Conservation (phyloP, 2,329 filamentous ascomycete genomes). For the Nakataea oryzae region DNA sequence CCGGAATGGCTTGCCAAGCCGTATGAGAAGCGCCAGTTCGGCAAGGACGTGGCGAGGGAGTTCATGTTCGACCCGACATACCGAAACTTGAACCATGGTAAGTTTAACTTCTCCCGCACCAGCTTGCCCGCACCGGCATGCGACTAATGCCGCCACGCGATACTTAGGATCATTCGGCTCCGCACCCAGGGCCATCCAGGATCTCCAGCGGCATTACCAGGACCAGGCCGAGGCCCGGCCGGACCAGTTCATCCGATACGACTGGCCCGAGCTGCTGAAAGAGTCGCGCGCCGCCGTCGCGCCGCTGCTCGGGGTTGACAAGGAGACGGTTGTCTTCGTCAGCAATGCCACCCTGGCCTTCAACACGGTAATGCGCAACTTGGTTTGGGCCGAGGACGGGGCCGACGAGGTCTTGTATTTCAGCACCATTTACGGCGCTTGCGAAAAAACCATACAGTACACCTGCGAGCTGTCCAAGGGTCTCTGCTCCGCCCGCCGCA, state of each 20-base stretch:
- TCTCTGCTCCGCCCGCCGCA: conserved; percentile 33
- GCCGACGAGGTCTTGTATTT: conserved; percentile 74
- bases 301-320: conserved; percentile 48
- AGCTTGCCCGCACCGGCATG: not conserved
- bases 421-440: conserved; percentile 66
- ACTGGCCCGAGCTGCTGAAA: conserved; percentile 52
- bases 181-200: conserved; percentile 52
- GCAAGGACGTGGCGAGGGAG: conserved; percentile 1
- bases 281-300: conserved; percentile 55
- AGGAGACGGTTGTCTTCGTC: conserved; percentile 63
- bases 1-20: not conserved
- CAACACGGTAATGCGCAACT: conserved; percentile 70
- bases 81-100: conserved; percentile 71
- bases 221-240: conserved; percentile 56
- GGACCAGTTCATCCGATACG: conserved; percentile 67
- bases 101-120: conserved; percentile 3
- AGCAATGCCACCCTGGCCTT: conserved; percentile 70
- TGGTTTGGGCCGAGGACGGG: conserved; percentile 57
- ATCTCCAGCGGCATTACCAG: conserved; percentile 53
- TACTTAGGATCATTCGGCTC: conserved; percentile 66
- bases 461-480: conserved; percentile 54
- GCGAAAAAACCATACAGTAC: conserved; percentile 62
- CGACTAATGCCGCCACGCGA: not conserved
- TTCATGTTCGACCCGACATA: conserved; percentile 62
- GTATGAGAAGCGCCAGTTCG: conserved; percentile 1